Conservation (phyloP, 306 rosid genomes). For the Cyclanthera cordifolia region DNA sequence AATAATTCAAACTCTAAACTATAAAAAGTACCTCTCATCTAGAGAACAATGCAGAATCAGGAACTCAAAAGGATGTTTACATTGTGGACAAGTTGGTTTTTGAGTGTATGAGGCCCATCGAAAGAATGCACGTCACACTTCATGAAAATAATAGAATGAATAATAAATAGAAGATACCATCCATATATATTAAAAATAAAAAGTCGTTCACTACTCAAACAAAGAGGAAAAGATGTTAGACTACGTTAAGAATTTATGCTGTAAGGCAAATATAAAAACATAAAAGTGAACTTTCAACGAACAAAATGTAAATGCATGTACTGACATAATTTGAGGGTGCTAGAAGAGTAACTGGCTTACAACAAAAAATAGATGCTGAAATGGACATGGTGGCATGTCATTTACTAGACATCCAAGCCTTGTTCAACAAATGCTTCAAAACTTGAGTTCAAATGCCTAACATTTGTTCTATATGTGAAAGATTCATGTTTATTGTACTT, state of each 20-base stretch:
- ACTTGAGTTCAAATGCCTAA: neutral
- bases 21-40: conserved; percentile 59
- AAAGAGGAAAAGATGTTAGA: too few species aligned
- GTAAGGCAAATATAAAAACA: neutral
- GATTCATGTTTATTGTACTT: neutral
- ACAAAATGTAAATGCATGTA: neutral
- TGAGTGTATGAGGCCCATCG: conserved; percentile 66
- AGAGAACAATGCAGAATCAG: conserved; percentile 78
- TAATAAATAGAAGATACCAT: neutral
- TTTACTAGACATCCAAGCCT: neutral
- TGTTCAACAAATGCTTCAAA: neutral
- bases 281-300: neutral
- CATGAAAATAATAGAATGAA: conserved; percentile 16
- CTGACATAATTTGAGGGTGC: neutral
- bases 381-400: neutral
- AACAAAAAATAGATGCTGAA: neutral
- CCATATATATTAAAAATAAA: neutral
- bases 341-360: neutral
- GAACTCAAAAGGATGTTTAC: conserved; percentile 73
- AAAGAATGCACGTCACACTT: conserved; percentile 81
- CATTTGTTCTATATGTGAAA: neutral
- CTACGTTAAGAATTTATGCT: neutral
- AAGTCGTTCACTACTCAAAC: neutral
- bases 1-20: neutral
- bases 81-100: conserved; percentile 72